Evolutionary conservation across 768 basidiomycete genomes (phyloP).

Genomic region (Hebeloma cylindrosporum): DNA sequence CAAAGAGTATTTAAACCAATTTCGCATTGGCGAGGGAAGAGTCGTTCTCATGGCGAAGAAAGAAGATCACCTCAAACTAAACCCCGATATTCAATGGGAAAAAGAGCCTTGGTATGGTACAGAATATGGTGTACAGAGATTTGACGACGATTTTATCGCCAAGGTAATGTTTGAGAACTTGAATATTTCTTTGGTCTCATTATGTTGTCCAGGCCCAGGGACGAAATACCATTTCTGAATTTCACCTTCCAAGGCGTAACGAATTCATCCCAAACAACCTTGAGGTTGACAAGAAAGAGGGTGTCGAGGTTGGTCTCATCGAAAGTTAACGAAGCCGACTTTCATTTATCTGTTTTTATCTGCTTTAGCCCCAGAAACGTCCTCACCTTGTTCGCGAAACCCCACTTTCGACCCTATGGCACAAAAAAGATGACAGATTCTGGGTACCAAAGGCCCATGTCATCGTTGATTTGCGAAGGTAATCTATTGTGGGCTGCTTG

Average conservation of each 20-base stretch:
- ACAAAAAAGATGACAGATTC: slow-evolving; percentile 97
- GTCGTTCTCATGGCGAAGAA: slow-evolving; percentile 80
- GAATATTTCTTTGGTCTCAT: not conserved
- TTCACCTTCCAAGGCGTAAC: slow-evolving; percentile 83
- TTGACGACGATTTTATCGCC: slow-evolving; percentile 61
- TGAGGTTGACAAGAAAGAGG: slow-evolving; percentile 75
- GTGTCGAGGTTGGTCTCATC: slow-evolving; percentile 50
- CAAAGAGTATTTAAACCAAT: slow-evolving; percentile 56
- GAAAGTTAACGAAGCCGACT: not conserved
- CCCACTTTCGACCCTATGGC: slow-evolving; percentile 76
- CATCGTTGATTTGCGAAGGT: slow-evolving; percentile 75
- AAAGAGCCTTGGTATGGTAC: slow-evolving; percentile 95
- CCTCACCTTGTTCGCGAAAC: slow-evolving; percentile 79
- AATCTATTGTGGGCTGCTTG: slow-evolving; percentile 28
- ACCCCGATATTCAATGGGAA: slow-evolving; percentile 51
- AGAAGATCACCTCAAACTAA: slow-evolving; percentile 54
- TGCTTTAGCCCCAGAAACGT: slow-evolving; percentile 62
- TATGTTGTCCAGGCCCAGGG: slow-evolving; percentile 51
- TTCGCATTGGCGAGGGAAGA: slow-evolving; percentile 60
- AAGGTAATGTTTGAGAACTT: slow-evolving; percentile 36
- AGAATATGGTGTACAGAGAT: slow-evolving; percentile 71
- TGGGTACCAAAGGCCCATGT: slow-evolving; percentile 90
- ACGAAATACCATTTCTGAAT: slow-evolving; percentile 61
- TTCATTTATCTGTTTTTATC: slow-evolving; percentile 8
- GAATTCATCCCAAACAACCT: slow-evolving; percentile 88